phyloP scores from a whole-genome alignment of 306 rosid genomes.

The Ochetophila trinervis region DNA sequence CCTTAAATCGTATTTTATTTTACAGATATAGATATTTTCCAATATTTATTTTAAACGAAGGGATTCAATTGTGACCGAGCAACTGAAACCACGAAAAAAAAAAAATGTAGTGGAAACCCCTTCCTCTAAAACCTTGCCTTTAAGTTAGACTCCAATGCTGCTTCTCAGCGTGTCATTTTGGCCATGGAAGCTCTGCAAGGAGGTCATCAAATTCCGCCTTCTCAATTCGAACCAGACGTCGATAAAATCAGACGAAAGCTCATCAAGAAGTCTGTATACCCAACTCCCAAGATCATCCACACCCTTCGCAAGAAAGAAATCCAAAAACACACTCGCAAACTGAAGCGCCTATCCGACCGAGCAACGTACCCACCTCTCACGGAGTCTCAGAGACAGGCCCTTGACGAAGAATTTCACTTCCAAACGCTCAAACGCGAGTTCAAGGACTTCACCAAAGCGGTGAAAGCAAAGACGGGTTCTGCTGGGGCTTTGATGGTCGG shows the following conservation, averaged over 20 bases:
- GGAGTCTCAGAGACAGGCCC: slow-evolving; percentile 35
- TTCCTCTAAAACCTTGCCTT: slow-evolving; percentile 15
- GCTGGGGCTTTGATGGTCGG: slow-evolving; percentile 42
- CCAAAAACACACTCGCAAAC: slow-evolving; percentile 72
- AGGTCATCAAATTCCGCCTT: slow-evolving; percentile 18
- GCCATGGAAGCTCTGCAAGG: slow-evolving; percentile 59
- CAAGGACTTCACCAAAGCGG: slow-evolving; percentile 44
- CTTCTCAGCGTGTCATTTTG: slow-evolving; percentile 1
- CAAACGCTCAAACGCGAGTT: slow-evolving; percentile 54
- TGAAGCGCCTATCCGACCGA: slow-evolving; percentile 31
- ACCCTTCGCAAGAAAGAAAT: slow-evolving; percentile 72
- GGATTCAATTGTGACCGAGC: too few species aligned
- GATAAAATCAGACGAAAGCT: slow-evolving; percentile 55
- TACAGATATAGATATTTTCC: too few species aligned
- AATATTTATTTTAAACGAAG: too few species aligned
- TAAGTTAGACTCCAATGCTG: background rate
- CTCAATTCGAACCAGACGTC: slow-evolving; percentile 63
- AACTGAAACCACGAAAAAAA: too few species aligned
- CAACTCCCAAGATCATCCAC: slow-evolving; percentile 82
- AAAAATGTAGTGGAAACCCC: background rate
- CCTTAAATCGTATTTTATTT: too few species aligned
- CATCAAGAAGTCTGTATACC: slow-evolving; percentile 45
- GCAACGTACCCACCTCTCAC: slow-evolving; percentile 41
- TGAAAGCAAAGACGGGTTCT: slow-evolving; percentile 26
- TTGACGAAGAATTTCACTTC: slow-evolving; percentile 51